A percentile compares a stretch with the other conserved stretches of the same genome.
Evolutionary conservation across 2,329 filamentous ascomycete species (phyloP).

Genomic region (Alternaria brassicicola): DNA sequence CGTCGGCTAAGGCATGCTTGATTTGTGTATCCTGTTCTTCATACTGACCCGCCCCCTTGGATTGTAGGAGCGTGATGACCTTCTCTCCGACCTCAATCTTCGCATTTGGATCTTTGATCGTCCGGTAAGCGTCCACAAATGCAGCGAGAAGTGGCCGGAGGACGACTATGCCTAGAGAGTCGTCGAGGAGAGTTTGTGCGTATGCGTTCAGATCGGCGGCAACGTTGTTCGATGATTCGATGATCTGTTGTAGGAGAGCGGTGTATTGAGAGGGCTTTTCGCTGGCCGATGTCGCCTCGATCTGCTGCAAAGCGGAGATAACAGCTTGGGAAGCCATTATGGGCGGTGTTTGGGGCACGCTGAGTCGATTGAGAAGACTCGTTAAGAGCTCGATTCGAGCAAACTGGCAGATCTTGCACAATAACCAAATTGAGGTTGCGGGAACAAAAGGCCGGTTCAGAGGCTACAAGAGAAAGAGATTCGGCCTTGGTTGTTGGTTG

Average conservation of each 20-base stretch:
- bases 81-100: constrained; percentile 78
- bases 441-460: background rate
- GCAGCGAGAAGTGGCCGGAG: constrained; percentile 71
- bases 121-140: constrained; percentile 69
- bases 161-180: constrained; percentile 76
- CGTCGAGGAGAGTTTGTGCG: constrained; percentile 69
- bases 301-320: constrained; percentile 55
- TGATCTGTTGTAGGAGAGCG: constrained; percentile 62
- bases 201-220: constrained; percentile 70
- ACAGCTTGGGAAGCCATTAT: constrained; percentile 60
- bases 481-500: background rate
- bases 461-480: background rate
- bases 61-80: constrained; percentile 69
- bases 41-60: constrained; percentile 71
- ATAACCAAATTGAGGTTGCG: background rate
- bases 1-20: constrained; percentile 80
- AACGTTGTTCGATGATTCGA: constrained; percentile 56
- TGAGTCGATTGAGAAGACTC: background rate
- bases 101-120: constrained; percentile 65
- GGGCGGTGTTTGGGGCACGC: constrained; percentile 6
- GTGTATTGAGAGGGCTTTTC: constrained; percentile 64
- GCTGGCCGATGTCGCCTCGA: constrained; percentile 56
- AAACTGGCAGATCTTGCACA: background rate
- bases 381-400: background rate
- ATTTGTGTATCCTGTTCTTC: constrained; percentile 83